Base-by-base conservation (phyloP, 2,329 filamentous ascomycete genomes). In the Cytospora leucostoma region DNA sequence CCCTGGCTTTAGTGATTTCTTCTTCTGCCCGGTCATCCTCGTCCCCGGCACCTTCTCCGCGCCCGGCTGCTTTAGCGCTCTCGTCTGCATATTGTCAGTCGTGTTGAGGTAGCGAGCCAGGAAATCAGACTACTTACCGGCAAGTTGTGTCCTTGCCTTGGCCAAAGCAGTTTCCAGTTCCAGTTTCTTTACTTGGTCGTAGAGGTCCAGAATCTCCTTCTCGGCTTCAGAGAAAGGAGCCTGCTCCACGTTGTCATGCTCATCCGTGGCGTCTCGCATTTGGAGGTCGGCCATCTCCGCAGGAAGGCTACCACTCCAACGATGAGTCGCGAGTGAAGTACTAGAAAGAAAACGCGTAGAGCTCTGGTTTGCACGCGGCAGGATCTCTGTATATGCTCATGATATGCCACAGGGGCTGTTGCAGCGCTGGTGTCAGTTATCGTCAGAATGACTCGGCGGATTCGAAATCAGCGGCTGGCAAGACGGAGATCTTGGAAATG, bases 91-190 rank as follows among this genome's bases (percentile, higher is more conserved):
- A 35, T 19, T 34, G 12, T 57, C 35, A 54, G 53, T 27, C 12
- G 10, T 32, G 33, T 44, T 34, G 7, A 5, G 27, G 8, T 12
- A 15, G 27, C 10, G 19, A 44, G 34, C 15, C 8, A 17, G 19
- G 15, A 32, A 5, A 37, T 5, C 12, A 4, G 13, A 37, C 6
- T 10, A 53, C 61, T 49, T 27, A 64, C 64, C 54, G 27, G 64
- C 61, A 59, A 65, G 61, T 13, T 49, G 57, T 19, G 59, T 54
- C 55, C 64, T 63, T 19, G 82, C 82, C 52, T 77, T 80, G 13
- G 93, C 75, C 47, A 95, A 80, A 44, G 88, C 88, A 61, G 88
- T 84, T 76, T 95, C 88, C 27, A 94, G 77, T 70, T 88, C 85
- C 52, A 93, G 80, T 72, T 91, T 86, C 70, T 89, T 86, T 33